Percentiles rank a stretch among this genome's conserved stretches.
These are phyloP conservation scores for Nakataea oryzae DNA, from an alignment of 2,329 filamentous ascomycete species.

Conservation along the genomic window DNA sequence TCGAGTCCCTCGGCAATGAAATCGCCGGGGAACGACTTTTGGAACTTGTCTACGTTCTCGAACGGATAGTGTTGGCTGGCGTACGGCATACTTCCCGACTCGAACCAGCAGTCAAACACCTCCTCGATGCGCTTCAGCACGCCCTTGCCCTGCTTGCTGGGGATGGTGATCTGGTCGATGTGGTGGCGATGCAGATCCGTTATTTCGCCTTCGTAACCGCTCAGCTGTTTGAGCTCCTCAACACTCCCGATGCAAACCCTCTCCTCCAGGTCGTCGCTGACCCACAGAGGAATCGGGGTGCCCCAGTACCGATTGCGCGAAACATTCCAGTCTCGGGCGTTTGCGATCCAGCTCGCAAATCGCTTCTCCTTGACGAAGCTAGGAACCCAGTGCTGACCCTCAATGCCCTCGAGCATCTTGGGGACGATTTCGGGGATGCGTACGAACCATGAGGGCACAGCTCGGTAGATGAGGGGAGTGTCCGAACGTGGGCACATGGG, in stretches of 20 bases:
- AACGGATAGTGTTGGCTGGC: conserved; percentile 88
- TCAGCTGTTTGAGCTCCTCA: conserved; percentile 72
- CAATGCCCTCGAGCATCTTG: conserved; percentile 82
- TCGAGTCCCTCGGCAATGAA: conserved; percentile 86
- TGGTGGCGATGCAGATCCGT: conserved; percentile 86
- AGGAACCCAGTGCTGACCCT: conserved; percentile 86
- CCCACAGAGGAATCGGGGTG: conserved; percentile 85
- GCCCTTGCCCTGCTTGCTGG: conserved; percentile 79
- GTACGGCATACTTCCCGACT: conserved; percentile 93
- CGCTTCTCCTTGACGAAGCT: conserved; percentile 82
- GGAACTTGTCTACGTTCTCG: conserved; percentile 72
- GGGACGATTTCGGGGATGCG: conserved; percentile 76
- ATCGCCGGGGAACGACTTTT: conserved; percentile 76
- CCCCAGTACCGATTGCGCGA: conserved; percentile 94
- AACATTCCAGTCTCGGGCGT: conserved; percentile 91
- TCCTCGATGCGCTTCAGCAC: conserved; percentile 71
- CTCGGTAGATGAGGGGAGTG: conserved; percentile 84
- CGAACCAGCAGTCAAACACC: conserved; percentile 96
- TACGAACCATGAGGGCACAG: conserved; percentile 92
- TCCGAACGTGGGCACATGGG: conserved; percentile 94
- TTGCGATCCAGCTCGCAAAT: conserved; percentile 84
- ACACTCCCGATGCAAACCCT: conserved; percentile 78
- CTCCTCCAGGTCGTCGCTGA: conserved; percentile 81
- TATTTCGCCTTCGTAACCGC: conserved; percentile 75
- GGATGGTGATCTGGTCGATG: conserved; percentile 89